phyloP scores from a whole-genome alignment of 208 protist genomes.

The Leishmania tropica region DNA sequence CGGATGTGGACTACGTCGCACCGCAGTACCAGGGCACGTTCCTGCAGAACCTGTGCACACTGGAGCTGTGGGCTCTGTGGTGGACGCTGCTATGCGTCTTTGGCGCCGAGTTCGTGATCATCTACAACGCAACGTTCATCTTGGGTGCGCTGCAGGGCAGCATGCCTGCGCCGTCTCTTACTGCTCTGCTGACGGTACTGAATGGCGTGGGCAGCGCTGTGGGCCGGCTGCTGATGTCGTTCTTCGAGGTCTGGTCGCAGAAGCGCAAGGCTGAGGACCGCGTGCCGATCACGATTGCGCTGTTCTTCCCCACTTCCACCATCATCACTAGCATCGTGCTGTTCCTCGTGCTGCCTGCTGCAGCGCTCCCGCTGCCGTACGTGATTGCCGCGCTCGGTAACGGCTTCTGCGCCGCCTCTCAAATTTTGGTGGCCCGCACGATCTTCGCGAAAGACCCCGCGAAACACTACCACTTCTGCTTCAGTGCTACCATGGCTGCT shows the following conservation, averaged over 20 bases:
- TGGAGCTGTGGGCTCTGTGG: constrained; percentile 45
- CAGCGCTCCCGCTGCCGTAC: constrained; percentile 51
- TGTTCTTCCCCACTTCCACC: constrained; percentile 41
- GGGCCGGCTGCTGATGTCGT: constrained; percentile 47
- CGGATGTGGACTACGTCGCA: constrained; percentile 62
- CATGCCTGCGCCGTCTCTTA: constrained; percentile 19
- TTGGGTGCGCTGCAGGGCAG: constrained; percentile 38
- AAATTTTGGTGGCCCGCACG: constrained; percentile 63
- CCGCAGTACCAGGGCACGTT: constrained; percentile 65
- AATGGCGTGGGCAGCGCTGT: constrained; percentile 57
- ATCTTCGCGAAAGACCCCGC: constrained; percentile 69
- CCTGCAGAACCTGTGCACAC: constrained; percentile 34
- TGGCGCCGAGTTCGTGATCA: constrained; percentile 54
- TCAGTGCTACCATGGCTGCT: constrained; percentile 35
- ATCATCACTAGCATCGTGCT: constrained; percentile 50
- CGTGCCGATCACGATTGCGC: constrained; percentile 49
- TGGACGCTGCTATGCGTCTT: constrained; percentile 46
- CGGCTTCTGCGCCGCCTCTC: constrained; percentile 52
- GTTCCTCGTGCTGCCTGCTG: constrained; percentile 37
- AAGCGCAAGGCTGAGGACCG: constrained; percentile 44
- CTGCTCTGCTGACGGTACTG: constrained; percentile 50
- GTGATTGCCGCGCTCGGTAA: constrained; percentile 57
- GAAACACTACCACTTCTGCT: constrained; percentile 78
- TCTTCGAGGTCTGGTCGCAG: constrained; percentile 55
- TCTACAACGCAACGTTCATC: constrained; percentile 55